Percentiles rank a stretch among this genome's conserved stretches.
phyloP scores from a whole-genome alignment of 345 rosid genomes.

The Citrus glauca region DNA sequence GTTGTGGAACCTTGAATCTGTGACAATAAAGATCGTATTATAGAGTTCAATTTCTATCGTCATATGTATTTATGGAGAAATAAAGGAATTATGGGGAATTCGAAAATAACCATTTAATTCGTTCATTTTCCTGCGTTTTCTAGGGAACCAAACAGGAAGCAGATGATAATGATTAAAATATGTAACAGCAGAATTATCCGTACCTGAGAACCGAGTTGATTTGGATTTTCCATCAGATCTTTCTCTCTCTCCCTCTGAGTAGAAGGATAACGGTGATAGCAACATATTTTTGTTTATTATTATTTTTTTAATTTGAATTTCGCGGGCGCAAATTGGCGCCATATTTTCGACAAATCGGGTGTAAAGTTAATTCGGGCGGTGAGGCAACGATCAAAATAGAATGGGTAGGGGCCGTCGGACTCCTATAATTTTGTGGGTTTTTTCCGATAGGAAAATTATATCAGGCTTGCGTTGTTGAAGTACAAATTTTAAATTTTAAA shows the following conservation, averaged over 20 bases:
- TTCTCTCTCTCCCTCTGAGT: not conserved
- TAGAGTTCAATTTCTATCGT: not conserved
- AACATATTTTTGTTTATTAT: not conserved
- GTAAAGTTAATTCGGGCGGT: too few relatives aligned
- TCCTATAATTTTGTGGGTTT: too few relatives aligned
- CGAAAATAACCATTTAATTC: not conserved
- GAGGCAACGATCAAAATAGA: not conserved
- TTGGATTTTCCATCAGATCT: slow-evolving; percentile 3
- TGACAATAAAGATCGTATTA: not conserved
- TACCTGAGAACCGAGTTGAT: slow-evolving; percentile 11
- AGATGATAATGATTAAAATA: not conserved
- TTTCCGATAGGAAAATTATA: too few relatives aligned
- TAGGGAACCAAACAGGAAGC: not conserved
- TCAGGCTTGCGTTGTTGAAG: too few relatives aligned
- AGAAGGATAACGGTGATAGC: not conserved
- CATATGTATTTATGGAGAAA: not conserved
- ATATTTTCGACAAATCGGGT: not conserved
- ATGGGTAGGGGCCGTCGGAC: not conserved
- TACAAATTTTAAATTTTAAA: too few relatives aligned
- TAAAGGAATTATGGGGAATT: not conserved
- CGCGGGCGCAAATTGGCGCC: not conserved
- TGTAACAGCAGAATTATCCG: not conserved
- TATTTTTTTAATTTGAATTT: not conserved
- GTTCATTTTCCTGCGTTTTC: not conserved
- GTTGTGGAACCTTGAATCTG: slow-evolving; percentile 13